Evolutionary conservation across 1,284 basidiomycete species (phyloP), one percentile per base, ranked within the genome.

Genomic region (Leccinum pachyderme): DNA sequence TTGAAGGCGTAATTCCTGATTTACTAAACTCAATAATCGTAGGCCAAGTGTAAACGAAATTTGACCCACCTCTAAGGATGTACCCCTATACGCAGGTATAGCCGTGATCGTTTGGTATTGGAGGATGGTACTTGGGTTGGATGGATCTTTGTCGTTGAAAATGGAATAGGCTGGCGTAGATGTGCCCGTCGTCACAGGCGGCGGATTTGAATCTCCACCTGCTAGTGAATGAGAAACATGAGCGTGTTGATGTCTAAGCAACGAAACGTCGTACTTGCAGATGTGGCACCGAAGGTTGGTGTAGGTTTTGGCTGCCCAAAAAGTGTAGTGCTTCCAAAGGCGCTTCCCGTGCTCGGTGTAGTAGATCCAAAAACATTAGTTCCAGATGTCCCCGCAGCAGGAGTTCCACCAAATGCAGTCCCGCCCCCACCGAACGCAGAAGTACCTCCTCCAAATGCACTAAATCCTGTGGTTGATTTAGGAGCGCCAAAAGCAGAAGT

Each of bases 21-120:
- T 33, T 44, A 45, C 13, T 31, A n/a, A 41, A 49, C 27, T 59
- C 25, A 57, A 29, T 33, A 32, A 45, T 37, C 22, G 49, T 46
- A 27, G 15, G 4, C 18, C 44, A 29, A 41, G 45, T 51, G 35
- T 48, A 55, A 63, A 51, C 39, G 53, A 31, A 25, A 41, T 1
- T 39, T 35, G 29, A 71, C 77, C 49, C 52, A 85, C 87, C 73
- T 91, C 89, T 55, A 87, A 79, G n/a, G 88, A 91, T 54, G 78
- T 81, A 45, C 84, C 83, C 54, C 77, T 71, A 65, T 90, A 91
- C 12, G 77, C 77, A 24, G 85, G 86, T 75, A 84, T 87, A 56
- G 84, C 85, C n/a, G 84, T 79, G 50, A 89, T 88, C 32, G 84
- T 79, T 69, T 91, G 89, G 65, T 86, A 91, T 56, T 86, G 83